Evolutionary conservation across 2,329 filamentous ascomycete species (phyloP).

Genomic region (Clarireedia paspali): DNA sequence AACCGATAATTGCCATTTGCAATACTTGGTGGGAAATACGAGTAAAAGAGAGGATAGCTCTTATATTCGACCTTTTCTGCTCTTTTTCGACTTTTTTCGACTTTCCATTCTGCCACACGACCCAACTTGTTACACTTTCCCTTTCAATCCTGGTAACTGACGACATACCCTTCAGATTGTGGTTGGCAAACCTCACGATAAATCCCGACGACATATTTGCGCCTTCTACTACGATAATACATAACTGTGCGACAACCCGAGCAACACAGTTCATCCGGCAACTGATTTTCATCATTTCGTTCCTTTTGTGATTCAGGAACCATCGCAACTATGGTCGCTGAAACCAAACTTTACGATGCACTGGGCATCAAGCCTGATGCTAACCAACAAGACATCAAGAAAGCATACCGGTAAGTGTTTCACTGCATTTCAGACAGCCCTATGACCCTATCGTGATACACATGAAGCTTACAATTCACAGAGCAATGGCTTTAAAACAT

Average conservation of each 20-base stretch:
- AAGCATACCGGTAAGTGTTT: slow-evolving; percentile 70
- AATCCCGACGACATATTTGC: slow-evolving; percentile 6
- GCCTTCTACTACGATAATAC: background rate
- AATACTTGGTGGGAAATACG: background rate
- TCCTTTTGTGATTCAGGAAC: background rate
- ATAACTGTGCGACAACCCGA: background rate
- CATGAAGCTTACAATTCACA: slow-evolving; percentile 30
- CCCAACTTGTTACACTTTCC: background rate
- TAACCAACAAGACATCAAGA: slow-evolving; percentile 92
- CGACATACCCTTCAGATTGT: background rate
- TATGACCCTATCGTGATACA: background rate
- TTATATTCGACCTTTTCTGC: background rate
- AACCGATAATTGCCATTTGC: background rate
- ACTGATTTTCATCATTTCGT: background rate
- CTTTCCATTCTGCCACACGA: background rate
- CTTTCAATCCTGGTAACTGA: slow-evolving; percentile 2
- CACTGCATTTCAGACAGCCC: background rate
- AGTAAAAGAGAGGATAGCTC: background rate
- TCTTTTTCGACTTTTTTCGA: background rate
- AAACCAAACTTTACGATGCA: slow-evolving; percentile 91
- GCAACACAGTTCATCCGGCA: too few relatives aligned
- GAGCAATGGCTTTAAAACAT: slow-evolving; percentile 82
- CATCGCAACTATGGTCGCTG: slow-evolving; percentile 67
- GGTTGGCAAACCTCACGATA: background rate
- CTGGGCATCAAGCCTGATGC: slow-evolving; percentile 73